Evolutionary conservation across 192 early-diverging fungal genomes (phyloP).

Genomic region (Phlyctochytrium arcticum): DNA sequence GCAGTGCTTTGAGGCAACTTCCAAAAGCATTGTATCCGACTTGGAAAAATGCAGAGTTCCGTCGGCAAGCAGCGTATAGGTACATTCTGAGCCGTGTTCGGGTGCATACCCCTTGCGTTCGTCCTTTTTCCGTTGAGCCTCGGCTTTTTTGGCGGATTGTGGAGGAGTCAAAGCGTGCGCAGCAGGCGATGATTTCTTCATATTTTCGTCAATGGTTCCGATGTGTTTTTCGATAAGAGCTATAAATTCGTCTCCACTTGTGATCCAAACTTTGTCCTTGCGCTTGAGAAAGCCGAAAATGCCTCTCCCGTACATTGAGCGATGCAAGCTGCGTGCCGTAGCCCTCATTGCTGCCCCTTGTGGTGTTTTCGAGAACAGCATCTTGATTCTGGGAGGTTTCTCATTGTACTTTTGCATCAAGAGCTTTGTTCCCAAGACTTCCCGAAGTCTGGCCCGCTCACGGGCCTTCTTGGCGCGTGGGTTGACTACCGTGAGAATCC

Average conservation of each 20-base stretch:
- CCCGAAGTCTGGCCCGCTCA: not conserved
- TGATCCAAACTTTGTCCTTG: not conserved
- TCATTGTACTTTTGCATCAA: slow-evolving; percentile 12
- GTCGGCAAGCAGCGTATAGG: slow-evolving; percentile 19
- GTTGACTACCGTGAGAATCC: not conserved
- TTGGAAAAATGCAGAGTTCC: slow-evolving; percentile 24
- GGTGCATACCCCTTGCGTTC: not conserved
- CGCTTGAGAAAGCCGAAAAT: slow-evolving; percentile 12
- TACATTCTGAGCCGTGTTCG: slow-evolving; percentile 8
- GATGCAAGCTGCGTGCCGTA: not conserved
- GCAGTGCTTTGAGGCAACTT: slow-evolving; percentile 17
- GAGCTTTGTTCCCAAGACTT: not conserved
- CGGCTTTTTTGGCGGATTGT: not conserved
- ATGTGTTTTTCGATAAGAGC: slow-evolving; percentile 8
- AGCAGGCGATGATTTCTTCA: not conserved
- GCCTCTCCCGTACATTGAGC: slow-evolving; percentile 2
- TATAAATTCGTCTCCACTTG: slow-evolving; percentile 8
- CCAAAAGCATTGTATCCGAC: not conserved
- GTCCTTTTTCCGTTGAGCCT: too few species aligned
- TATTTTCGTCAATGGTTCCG: not conserved
- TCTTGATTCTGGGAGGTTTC: not conserved
- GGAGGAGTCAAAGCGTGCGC: not conserved
- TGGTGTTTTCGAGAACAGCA: slow-evolving; percentile 9
- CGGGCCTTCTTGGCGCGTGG: not conserved
- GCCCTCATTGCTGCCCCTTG: not conserved